These are phyloP conservation scores for Kwoniella heveanensis DNA, from an alignment of 768 basidiomycete species.

Conservation along the genomic window DNA sequence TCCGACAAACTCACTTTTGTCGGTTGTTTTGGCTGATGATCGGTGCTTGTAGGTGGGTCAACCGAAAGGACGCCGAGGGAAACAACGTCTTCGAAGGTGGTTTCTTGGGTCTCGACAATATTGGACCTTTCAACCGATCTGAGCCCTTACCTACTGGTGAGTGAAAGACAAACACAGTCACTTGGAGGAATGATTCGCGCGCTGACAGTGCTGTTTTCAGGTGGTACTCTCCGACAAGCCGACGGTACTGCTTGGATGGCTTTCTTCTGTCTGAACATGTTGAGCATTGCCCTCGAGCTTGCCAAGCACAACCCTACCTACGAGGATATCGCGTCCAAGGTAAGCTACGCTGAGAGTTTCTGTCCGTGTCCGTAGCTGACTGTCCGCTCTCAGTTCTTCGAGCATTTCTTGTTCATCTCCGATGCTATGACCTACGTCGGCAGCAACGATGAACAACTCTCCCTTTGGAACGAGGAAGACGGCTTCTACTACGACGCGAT, in stretches of 20 bases:
- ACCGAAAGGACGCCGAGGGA: constrained; percentile 92
- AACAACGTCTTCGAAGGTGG: constrained; percentile 98
- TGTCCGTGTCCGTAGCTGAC: background rate
- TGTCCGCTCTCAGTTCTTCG: constrained; percentile 43
- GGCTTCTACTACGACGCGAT: constrained; percentile 99
- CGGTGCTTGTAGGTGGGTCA: constrained; percentile 76
- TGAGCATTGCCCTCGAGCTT: constrained; percentile 94
- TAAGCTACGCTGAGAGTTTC: constrained; percentile 60
- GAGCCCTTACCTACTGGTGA: constrained; percentile 81
- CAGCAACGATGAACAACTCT: constrained; percentile 70
- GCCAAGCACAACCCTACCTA: constrained; percentile 97
- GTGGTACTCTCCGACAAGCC: constrained; percentile 89
- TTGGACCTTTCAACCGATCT: constrained; percentile 95
- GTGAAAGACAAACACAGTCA: too few relatives aligned
- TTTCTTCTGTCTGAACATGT: constrained; percentile 97
- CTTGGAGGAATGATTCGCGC: background rate
- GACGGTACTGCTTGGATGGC: constrained; percentile 99
- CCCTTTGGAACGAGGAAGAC: constrained; percentile 93
- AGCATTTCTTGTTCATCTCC: constrained; percentile 98
- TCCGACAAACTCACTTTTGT: background rate
- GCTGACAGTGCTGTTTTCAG: constrained; percentile 51
- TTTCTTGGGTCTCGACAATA: constrained; percentile 96
- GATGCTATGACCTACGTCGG: constrained; percentile 95
- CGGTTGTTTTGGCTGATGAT: background rate
- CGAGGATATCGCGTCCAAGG: constrained; percentile 98